Evolutionary conservation across 192 early-diverging fungal species (phyloP), one percentile per base, ranked within the genome.

Genomic region (Phycomyces blakesleeanus): DNA sequence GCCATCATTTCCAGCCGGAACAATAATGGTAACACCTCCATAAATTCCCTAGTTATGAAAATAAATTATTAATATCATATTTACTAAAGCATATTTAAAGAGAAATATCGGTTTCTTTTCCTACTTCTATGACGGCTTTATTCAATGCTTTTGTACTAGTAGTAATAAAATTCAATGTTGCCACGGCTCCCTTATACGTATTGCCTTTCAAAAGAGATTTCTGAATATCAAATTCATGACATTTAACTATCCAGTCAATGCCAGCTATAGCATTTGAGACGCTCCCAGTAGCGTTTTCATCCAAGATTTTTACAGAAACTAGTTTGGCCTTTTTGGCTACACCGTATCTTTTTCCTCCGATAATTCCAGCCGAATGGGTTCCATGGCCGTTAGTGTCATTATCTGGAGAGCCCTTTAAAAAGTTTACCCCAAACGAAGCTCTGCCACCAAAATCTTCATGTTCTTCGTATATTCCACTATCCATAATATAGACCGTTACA

Each of bases 401-500:
- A 34, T 25, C 59, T 16, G 49, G 55, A 52, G 63, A 63, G 8
- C 24, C 21, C 16, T 57, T 40, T n/a, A 39, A 38, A 15, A 39
- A 50, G 24, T 42, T 61, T 27, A 27, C 57, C 18, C 87, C 84
- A 76, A 76, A 87, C 26, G 53, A 66, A 47, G 88, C 91, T 61
- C 92, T 83, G 22, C 91, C 91, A 24, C 70, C 78, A 72, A 93
- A 93, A 37, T 93, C 89, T 24, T 54, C 51, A 67, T 92, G 89
- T 11, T 50, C 55, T 38, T 81, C 74, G 59, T 79, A 66, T 18
- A 91, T 67, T 40, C 83, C 82, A 50, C 74, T 78, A 62, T 88
- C 88, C 54, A 89, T 59, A 15, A 89, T 67, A 59, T 89, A 89
- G 51, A 81, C 80, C 38, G 68, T 75, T 5, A 82, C 68, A 51